phyloP scores from a whole-genome alignment of 169 alveolate genomes.

The Plasmodium reichenowi region DNA sequence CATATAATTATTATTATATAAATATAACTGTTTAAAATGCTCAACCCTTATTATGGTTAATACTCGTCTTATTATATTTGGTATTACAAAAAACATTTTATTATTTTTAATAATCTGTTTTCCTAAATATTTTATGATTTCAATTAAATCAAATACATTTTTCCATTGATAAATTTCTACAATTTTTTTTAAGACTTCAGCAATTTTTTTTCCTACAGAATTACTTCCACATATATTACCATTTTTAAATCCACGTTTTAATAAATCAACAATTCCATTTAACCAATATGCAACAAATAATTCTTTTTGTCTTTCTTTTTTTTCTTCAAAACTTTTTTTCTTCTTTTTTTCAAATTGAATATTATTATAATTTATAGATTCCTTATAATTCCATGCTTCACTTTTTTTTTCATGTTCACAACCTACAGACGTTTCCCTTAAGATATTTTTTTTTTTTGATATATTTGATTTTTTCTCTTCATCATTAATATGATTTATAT shows the following conservation, averaged over 20 bases:
- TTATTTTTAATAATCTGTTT: conserved; percentile 67
- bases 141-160: conserved; percentile 68
- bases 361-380: conserved; percentile 19
- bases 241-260: conserved; percentile 53
- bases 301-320: conserved; percentile 72
- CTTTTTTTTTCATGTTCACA: not conserved
- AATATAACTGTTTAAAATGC: conserved; percentile 67
- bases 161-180: conserved; percentile 71
- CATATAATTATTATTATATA: conserved; percentile 66
- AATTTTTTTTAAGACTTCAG: conserved; percentile 58
- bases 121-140: conserved; percentile 71
- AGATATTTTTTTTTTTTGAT: too few species aligned
- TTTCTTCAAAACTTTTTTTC: conserved; percentile 44
- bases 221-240: conserved; percentile 69
- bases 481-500: too few species aligned
- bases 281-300: conserved; percentile 61
- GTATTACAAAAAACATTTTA: conserved; percentile 60
- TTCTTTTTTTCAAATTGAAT: conserved; percentile 64
- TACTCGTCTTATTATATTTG: conserved; percentile 69
- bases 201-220: conserved; percentile 64
- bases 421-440: too few species aligned
- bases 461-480: too few species aligned
- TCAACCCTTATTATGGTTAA: conserved; percentile 58
- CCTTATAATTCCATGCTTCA: not conserved
- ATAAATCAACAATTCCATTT: conserved; percentile 61